Percentiles rank a stretch among this genome's conserved stretches.
These are phyloP conservation scores for Pulveroboletus sp. DNA, from an alignment of 768 basidiomycete species.

Conservation along the genomic window DNA sequence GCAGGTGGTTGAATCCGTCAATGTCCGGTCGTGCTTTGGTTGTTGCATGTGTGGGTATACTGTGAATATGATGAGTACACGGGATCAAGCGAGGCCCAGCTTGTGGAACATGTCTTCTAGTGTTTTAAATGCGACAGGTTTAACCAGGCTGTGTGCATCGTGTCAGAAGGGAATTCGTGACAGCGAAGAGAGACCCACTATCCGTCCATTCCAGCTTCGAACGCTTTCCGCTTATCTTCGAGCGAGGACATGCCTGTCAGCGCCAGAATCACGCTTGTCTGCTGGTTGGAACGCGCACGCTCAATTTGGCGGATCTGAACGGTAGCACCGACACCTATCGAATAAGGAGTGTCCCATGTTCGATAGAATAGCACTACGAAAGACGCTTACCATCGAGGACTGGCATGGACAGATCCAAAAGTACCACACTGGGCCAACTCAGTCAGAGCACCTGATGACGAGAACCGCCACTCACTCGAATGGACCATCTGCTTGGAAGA, in stretches of 20 bases:
- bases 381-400: constrained; percentile 70
- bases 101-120: constrained; percentile 81
- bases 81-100: constrained; percentile 49
- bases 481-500: constrained; percentile 68
- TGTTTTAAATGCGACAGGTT: constrained; percentile 93
- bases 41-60: constrained; percentile 1
- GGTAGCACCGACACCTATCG: constrained; percentile 76
- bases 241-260: constrained; percentile 91
- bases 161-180: neutral
- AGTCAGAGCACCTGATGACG: neutral
- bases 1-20: constrained; percentile 4
- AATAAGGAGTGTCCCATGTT: neutral
- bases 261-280: constrained; percentile 67
- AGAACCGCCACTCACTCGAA: constrained; percentile 68
- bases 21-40: constrained; percentile 8
- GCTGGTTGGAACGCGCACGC: constrained; percentile 31
- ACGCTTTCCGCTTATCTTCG: constrained; percentile 89
- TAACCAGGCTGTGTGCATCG: constrained; percentile 64
- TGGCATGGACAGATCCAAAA: constrained; percentile 92
- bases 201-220: constrained; percentile 92
- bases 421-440: constrained; percentile 59
- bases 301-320: constrained; percentile 79
- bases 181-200: constrained; percentile 62
- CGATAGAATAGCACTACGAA: neutral
- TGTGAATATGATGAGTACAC: constrained; percentile 8